Evolutionary conservation across 768 basidiomycete genomes (phyloP).

Genomic region (Lepiota brunneoincarnata): DNA sequence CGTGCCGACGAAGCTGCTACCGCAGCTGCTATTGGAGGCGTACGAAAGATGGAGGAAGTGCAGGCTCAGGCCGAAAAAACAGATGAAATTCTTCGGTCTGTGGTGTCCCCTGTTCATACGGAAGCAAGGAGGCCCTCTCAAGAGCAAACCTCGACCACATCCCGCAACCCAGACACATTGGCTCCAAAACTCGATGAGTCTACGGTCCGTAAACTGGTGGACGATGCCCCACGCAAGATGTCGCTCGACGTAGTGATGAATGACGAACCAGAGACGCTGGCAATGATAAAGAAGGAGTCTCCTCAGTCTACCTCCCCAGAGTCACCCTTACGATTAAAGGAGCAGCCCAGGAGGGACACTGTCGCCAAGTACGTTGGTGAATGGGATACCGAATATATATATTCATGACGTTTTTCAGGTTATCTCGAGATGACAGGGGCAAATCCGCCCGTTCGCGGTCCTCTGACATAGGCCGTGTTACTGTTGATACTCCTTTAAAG

Average conservation of each 20-base stretch:
- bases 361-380: not conserved
- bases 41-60: conserved; percentile 2
- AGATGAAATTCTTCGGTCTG: not conserved
- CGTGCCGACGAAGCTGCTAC: conserved; percentile 10
- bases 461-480: not conserved
- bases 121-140: not conserved
- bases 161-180: not conserved
- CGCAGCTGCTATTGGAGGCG: conserved; percentile 4
- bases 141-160: not conserved
- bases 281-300: conserved; percentile 4
- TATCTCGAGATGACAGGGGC: not conserved
- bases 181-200: not conserved
- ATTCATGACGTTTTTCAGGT: not conserved
- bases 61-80: not conserved
- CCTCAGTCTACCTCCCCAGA: not conserved
- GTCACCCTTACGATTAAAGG: not conserved
- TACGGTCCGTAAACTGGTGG: not conserved
- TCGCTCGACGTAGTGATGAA: conserved; percentile 10
- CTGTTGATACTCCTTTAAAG: not conserved
- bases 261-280: not conserved
- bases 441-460: not conserved
- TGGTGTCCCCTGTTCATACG: not conserved
- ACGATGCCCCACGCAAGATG: not conserved
- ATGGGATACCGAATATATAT: not conserved
- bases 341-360: not conserved